These are phyloP conservation scores for Taxillus chinensis DNA, from an alignment of 164 flowering plant genomes.

Conservation along the genomic window DNA sequence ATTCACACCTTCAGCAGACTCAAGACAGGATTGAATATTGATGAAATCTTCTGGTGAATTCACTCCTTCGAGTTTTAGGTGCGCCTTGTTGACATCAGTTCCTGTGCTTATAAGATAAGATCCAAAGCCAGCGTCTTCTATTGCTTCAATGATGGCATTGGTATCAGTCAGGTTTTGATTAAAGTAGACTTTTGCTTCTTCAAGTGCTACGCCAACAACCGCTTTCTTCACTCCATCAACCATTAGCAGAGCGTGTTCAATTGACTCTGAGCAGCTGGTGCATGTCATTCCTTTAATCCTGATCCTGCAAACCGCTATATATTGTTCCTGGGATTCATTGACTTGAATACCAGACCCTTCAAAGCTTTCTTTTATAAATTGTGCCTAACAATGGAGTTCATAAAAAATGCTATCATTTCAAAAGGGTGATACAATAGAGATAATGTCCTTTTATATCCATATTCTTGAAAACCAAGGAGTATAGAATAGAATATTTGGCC, in stretches of 20 bases:
- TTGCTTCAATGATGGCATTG: constrained; percentile 32
- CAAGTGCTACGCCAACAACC: constrained; percentile 72
- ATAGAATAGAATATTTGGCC: no score
- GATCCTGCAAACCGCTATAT: constrained; percentile 43
- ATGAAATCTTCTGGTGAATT: constrained; percentile 26
- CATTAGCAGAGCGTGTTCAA: constrained; percentile 45
- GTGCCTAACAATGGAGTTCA: no score
- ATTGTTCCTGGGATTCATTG: constrained; percentile 24
- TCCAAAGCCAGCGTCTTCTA: constrained; percentile 68
- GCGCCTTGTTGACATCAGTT: constrained; percentile 47
- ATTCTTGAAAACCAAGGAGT: no score
- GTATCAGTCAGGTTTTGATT: constrained; percentile 40
- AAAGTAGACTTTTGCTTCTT: constrained; percentile 61
- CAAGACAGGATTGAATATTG: constrained; percentile 45
- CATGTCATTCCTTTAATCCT: constrained; percentile 78
- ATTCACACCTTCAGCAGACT: constrained; percentile 62
- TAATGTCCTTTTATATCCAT: no score
- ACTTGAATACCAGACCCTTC: constrained; percentile 78
- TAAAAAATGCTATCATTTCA: no score
- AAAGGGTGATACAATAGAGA: no score
- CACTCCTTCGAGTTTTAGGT: constrained; percentile 55
- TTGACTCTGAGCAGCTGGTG: constrained; percentile 62
- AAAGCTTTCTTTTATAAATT: no score
- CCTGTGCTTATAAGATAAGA: constrained; percentile 59
- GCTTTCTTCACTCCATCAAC: constrained; percentile 57